phyloP scores from a whole-genome alignment of 2,329 filamentous ascomycete genomes.

The Cladosporium cucumerinum region DNA sequence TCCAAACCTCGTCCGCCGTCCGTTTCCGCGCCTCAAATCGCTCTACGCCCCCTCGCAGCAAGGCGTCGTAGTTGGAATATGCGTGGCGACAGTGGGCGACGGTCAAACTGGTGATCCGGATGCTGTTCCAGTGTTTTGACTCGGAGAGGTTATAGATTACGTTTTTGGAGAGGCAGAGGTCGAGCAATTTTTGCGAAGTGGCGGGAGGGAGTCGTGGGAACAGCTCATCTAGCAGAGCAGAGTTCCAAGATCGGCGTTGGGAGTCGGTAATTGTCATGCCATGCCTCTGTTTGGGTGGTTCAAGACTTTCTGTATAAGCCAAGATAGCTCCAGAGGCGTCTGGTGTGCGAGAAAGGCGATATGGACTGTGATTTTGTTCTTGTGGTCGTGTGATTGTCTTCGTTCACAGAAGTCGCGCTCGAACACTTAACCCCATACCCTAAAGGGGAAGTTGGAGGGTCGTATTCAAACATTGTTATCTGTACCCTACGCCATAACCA shows the following conservation, averaged over 20 bases:
- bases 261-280: conserved; percentile 1
- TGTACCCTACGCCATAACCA: neutral
- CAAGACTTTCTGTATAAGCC: neutral
- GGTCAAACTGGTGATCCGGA: conserved; percentile 39
- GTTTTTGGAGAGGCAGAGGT: conserved; percentile 30
- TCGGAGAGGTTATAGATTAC: conserved; percentile 31
- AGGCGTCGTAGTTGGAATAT: conserved; percentile 59
- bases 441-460: neutral
- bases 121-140: conserved; percentile 28
- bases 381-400: neutral
- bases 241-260: conserved; percentile 30
- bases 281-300: neutral
- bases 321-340: neutral
- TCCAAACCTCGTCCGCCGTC: conserved; percentile 28
- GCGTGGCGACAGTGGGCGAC: conserved; percentile 61
- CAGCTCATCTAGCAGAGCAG: conserved; percentile 27
- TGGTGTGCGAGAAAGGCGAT: neutral
- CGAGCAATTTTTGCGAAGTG: conserved; percentile 27
- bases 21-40: conserved; percentile 29
- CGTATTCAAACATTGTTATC: neutral
- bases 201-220: conserved; percentile 30
- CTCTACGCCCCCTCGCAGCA: conserved; percentile 39
- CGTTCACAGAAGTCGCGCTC: neutral
- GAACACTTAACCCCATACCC: neutral
- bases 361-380: neutral